Conservation (phyloP, 208 protist species). For the Leishmania gerbilli region DNA sequence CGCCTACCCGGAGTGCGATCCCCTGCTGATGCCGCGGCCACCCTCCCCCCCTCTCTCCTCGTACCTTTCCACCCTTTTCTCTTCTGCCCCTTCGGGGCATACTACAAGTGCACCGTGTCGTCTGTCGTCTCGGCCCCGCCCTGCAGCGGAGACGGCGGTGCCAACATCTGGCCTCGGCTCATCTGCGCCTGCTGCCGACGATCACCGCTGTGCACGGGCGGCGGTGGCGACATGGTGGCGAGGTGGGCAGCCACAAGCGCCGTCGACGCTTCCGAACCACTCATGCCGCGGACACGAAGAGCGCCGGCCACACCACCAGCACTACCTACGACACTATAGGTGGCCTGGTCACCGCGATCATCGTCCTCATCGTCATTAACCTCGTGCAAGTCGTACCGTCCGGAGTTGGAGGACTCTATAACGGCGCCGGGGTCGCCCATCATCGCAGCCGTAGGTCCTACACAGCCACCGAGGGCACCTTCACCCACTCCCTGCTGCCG, state of each 20-base stretch:
- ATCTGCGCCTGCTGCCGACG: slow-evolving; percentile 4
- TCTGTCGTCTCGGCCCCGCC: slow-evolving; percentile 38
- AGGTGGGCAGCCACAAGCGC: slow-evolving; percentile 25
- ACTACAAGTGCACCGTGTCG: slow-evolving; percentile 32
- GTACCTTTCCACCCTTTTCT: neutral
- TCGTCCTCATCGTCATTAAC: slow-evolving; percentile 36
- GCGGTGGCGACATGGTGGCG: slow-evolving; percentile 21
- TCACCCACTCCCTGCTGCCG: neutral
- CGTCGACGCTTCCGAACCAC: slow-evolving; percentile 28
- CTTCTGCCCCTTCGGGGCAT: neutral
- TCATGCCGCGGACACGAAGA: neutral
- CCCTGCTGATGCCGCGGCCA: neutral
- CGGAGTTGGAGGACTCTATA: slow-evolving; percentile 11
- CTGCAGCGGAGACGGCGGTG: slow-evolving; percentile 38
- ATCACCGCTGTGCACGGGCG: slow-evolving; percentile 21
- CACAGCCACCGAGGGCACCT: neutral
- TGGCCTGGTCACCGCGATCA: slow-evolving; percentile 2
- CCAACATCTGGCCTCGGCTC: slow-evolving; percentile 29
- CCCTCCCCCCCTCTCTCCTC: neutral
- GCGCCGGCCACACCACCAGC: neutral
- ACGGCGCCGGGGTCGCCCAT: slow-evolving; percentile 3
- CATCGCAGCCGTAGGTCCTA: neutral
- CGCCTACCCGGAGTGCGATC: too few relatives aligned
- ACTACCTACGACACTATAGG: neutral
- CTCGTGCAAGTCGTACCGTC: slow-evolving; percentile 36